Base-by-base conservation (phyloP, 139 green algal species). In the Asterochloris erici region DNA sequence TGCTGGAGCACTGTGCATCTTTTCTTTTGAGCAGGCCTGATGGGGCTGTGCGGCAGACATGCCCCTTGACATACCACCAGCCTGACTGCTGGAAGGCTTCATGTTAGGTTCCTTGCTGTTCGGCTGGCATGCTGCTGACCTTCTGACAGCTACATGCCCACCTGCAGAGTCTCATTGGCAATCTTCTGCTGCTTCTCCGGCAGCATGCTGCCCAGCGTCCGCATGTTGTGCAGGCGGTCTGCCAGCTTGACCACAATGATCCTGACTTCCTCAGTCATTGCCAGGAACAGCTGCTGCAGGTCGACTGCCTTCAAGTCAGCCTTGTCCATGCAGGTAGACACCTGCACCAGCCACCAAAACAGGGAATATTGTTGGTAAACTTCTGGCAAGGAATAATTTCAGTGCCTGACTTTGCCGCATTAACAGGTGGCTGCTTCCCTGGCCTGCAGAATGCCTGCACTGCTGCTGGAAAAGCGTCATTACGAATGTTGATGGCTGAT, bases 241-340 rank as follows among this genome's bases (percentile, higher is more conserved):
- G 95, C 95, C 71, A 98, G 93, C 87, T 98, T 98, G 11, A 98
- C 95, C 64, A 98, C 90, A 29, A 98, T 96, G 85, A 98, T 95
- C 24, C 95, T 86, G 60, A 92, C 92, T 86, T 98, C 95, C 68
- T 96, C 88, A 9, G 95, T 98, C 94, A 98, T 98, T 10, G 93
- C 91, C 63, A 96, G 81, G 85, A 98, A 98, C 70, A 98, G 93
- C 82, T 96, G 93, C 84, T 94, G 90, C 69, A 98, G 84, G 85
- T 98, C 95, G 64, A 93, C 78, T 16, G 93, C 92, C 83, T 93
- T 90, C 9, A 92, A 84, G 66, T 87, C 77, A 14, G 77, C 82
- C 15, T 81, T 70, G 2, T n/a, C 47, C 10, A 66, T 66, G 23
- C 66, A 62, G 61, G n/a, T 63, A 54, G 76, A 77, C 12, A 76